phyloP scores from a whole-genome alignment of 345 rosid genomes.

The Brassica napus region Da-Ae NC_063435.1:29546001-29546500 shows the following conservation, averaged over 20 bases:
- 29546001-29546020: no score
- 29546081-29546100: neutral
- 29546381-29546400: constrained; percentile 2
- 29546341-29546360: neutral
- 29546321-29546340: no score
- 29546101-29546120: constrained; percentile 30
- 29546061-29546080: neutral
- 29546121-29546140: constrained; percentile 55
- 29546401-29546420: constrained; percentile 12
- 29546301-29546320: no score
- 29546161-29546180: neutral
- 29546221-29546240: neutral
- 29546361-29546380: neutral
- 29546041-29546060: no score
- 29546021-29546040: no score
- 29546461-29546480: constrained; percentile 32
- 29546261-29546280: neutral
- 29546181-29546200: neutral
- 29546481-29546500: neutral
- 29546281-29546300: no score
- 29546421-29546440: constrained; percentile 24
- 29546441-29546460: constrained; percentile 33
- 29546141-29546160: neutral
- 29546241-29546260: neutral
- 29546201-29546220: neutral